Evolutionary conservation across 345 rosid species (phyloP), one percentile per base, ranked within the genome.

Genomic region (Euphorbia lathyris): DNA sequence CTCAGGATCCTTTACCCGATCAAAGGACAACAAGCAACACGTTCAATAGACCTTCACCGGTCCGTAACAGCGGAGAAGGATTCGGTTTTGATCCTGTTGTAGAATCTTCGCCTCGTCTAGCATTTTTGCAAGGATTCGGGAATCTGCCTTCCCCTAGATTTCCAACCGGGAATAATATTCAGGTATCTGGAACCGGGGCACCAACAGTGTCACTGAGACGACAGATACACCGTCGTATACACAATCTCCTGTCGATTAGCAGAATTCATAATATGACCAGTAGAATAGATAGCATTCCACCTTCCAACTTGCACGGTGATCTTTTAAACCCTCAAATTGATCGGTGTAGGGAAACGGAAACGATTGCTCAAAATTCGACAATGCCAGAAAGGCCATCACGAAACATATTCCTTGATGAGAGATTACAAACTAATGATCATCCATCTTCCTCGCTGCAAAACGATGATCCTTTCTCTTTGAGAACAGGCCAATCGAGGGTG

Each of bases 181-280:
- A 83, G 69, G 76, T 78, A 29, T 76, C 88, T 58, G 97, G 92
- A 70, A 79, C 83, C 30, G 93, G 92, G 56, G 93, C 93, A 50
- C 76, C 93, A 22, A 96, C 99, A 17, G 78, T 92, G 58, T 84
- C 94, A 1, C 86, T 87, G 29, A 86, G 99, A 64, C 89, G 99
- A 53, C 82, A 85, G 86, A 78, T 87, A 79, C 93, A 92, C 65
- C 91, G 98, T 26, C 97, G 85, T 70, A 90, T 92, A 72, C 96
- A 90, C 53, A 87, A 80, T 56, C 81, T 91, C 61, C 84, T 89
- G 71, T 80, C 88, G 25, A 60, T 75, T 55, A 88, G 75, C 76
- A 85, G 98, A 67, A 76, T 81, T 74, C 56, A 63, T 68, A 65
- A 45, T 65, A 52, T 86, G 83, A 71, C 85, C 64, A 64, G 79